Evolutionary conservation across 2,329 filamentous ascomycete species (phyloP), one percentile per base, ranked within the genome.

Genomic region (Lachnellula arida): DNA sequence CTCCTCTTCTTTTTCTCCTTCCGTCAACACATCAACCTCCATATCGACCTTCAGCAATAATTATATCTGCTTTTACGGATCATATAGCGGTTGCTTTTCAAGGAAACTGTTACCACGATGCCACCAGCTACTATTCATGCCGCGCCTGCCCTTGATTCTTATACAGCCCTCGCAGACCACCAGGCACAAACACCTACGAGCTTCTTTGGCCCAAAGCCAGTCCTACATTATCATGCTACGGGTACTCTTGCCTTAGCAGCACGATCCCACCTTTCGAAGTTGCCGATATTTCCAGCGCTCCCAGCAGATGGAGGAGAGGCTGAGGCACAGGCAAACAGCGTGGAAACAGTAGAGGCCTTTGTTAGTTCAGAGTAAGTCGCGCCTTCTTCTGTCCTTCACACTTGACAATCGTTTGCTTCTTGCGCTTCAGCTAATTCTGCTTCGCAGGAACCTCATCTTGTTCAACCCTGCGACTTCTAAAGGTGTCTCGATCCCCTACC

Each of bases 401-500:
- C 23, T 44, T 49, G 15, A 15, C 43, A 4, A 8, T 32, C 34
- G 5, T 39, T 42, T 19, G 46, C 8, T 47, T 19, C 39, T 46
- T n/a, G 37, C 23, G 14, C 40, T 39, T 42, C 40, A 22, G 22
- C 51, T 51, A 52, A 68, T 35, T 42, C 47, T 57, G 34, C 46
- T 9, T 4, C 6, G 17, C 66, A 81, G 80, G 64, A 74, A 78
- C 63, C 76, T 92, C 54, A 83, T 77, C 14, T 71, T 92, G 58
- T 91, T 84, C 74, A 86, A 85, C 62, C 71, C 74, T 12, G 70
- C 78, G 3, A 78, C 76, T 12, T 75, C 77, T 37, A 78, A 74
- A 17, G 89, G 88, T 60, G 73, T 90, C 46, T 78, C 82, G 42
- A 87, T 92, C 61, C 83, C 87, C 0, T 93, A 91, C 71, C 87